A percentile compares a stretch with the other conserved stretches of the same genome.
Evolutionary conservation across 768 basidiomycete species (phyloP).

Genomic region (Russula dissimulans): DNA sequence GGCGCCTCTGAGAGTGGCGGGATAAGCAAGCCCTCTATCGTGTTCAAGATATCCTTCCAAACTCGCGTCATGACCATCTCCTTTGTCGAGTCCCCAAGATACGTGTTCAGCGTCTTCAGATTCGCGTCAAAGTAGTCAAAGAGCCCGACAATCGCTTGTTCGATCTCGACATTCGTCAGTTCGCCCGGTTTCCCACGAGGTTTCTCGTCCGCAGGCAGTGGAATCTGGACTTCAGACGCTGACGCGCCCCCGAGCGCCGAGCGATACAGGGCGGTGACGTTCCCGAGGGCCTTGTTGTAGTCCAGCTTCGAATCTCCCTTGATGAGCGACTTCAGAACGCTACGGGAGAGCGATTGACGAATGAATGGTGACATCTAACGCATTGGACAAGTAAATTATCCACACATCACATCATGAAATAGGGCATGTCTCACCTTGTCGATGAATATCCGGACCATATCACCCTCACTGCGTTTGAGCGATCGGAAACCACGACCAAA

Average conservation of each 20-base stretch:
- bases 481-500: constrained; percentile 94
- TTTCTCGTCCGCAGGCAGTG: constrained; percentile 65
- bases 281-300: constrained; percentile 84
- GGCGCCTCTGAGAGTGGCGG: constrained; percentile 80
- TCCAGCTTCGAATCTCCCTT: constrained; percentile 60
- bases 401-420: neutral
- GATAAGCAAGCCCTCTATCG: constrained; percentile 82
- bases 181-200: constrained; percentile 71
- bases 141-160: constrained; percentile 80
- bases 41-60: constrained; percentile 90
- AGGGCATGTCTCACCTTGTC: constrained; percentile 64
- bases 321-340: constrained; percentile 66
- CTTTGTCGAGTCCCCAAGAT: constrained; percentile 75
- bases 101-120: constrained; percentile 81
- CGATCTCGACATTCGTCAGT: constrained; percentile 88
- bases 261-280: constrained; percentile 72
- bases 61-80: constrained; percentile 86
- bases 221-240: constrained; percentile 64
- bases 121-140: constrained; percentile 97
- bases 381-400: neutral
- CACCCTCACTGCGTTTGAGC: constrained; percentile 84
- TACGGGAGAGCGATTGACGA: constrained; percentile 72
- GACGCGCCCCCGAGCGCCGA: constrained; percentile 55
- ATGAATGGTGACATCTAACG: constrained; percentile 88
- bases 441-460: constrained; percentile 93